Evolutionary conservation across 208 protist species (phyloP).

Genomic region (Crithidia fasciculata): DNA sequence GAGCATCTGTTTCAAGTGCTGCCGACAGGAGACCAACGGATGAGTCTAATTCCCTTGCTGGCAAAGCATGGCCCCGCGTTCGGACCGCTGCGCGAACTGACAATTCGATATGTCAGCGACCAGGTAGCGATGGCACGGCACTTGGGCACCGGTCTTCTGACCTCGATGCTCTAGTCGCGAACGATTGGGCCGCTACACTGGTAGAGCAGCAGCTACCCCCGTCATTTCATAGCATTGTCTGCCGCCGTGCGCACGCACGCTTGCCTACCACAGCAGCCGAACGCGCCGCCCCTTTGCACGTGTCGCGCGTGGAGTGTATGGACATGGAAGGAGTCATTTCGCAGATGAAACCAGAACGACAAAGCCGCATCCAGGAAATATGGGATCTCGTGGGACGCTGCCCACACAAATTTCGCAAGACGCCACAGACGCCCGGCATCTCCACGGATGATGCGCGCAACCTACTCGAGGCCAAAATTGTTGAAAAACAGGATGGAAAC

Average conservation of each 20-base stretch:
- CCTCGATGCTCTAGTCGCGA: constrained; percentile 15
- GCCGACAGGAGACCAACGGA: background rate
- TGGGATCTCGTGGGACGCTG: constrained; percentile 1
- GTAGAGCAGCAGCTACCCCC: background rate
- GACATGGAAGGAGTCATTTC: background rate
- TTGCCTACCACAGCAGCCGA: constrained; percentile 9
- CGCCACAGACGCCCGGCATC: background rate
- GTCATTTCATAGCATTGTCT: constrained; percentile 13
- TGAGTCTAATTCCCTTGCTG: constrained; percentile 14
- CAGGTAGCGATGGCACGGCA: constrained; percentile 18
- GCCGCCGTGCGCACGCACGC: constrained; percentile 4
- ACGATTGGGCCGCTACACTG: constrained; percentile 17
- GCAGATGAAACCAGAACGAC: background rate
- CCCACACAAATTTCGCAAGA: background rate
- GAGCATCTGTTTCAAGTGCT: constrained; percentile 6
- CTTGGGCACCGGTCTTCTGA: constrained; percentile 18
- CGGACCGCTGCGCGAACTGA: constrained; percentile 7
- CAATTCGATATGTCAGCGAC: constrained; percentile 23
- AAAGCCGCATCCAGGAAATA: background rate
- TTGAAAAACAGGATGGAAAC: constrained; percentile 5
- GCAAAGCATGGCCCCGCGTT: constrained; percentile 19
- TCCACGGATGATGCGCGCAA: background rate
- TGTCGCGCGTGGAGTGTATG: background rate
- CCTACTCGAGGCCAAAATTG: background rate
- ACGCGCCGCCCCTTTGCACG: constrained; percentile 8